A percentile compares a stretch with the other conserved stretches of the same genome.
phyloP scores from a whole-genome alignment of 306 rosid genomes.

The Pyrus pyrifolia region DNA sequence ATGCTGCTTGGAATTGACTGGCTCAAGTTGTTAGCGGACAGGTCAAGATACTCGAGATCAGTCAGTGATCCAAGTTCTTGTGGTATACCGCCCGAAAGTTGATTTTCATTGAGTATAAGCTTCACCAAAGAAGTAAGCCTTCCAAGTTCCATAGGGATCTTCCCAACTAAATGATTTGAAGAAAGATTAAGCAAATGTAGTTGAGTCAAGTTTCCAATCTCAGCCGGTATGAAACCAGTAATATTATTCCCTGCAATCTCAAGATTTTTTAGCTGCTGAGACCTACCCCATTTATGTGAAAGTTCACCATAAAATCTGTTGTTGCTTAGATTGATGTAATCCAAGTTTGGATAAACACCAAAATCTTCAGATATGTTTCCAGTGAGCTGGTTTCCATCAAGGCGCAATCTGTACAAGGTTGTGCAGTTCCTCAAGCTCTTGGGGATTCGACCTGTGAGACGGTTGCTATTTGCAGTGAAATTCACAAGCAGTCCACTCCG shows the following conservation, averaged over 20 bases:
- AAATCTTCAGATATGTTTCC: constrained; percentile 7
- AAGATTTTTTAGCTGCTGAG: too few relatives aligned
- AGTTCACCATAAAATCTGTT: background rate
- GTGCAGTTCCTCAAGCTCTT: constrained; percentile 1
- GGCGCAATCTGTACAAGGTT: background rate
- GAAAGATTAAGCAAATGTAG: background rate
- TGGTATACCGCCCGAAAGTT: constrained; percentile 16
- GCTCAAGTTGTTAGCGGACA: constrained; percentile 12
- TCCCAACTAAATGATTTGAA: background rate
- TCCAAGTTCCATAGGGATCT: background rate
- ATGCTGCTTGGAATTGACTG: constrained; percentile 15
- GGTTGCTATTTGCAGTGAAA: background rate
- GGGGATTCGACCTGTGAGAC: constrained; percentile 3
- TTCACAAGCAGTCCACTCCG: background rate
- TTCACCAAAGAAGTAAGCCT: background rate
- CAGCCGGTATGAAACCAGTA: background rate
- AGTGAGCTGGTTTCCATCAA: constrained; percentile 4
- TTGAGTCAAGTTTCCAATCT: background rate
- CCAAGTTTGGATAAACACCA: background rate
- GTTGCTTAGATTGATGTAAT: background rate
- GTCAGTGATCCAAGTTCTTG: constrained; percentile 1
- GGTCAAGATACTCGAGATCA: constrained; percentile 4
- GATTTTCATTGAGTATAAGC: background rate
- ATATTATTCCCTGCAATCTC: background rate
- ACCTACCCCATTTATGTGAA: too few relatives aligned